Base-by-base conservation (phyloP, 495 filamentous ascomycete genomes). In the Podospora pseudocomata region DNA sequence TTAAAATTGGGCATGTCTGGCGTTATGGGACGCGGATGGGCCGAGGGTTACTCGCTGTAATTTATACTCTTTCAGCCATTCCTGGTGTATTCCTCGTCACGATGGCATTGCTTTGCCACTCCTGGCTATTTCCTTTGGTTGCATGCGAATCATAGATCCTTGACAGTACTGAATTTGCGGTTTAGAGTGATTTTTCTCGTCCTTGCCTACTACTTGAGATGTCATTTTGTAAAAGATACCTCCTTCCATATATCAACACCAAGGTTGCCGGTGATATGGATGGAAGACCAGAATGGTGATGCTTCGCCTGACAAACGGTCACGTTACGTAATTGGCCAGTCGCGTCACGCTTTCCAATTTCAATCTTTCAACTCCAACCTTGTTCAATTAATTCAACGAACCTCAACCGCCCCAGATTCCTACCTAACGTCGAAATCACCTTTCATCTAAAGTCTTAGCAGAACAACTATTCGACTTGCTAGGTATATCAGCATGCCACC, bases 1-100 rank as follows among this genome's bases (percentile, higher is more conserved):
- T 67, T 20, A 72, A 68, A 73, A 68, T 71, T 68, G 73, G 72
- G 71, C 73, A 75, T 73, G 65, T 75, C 70, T 71, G 75, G 75
- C 75, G 75, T 77, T 75, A 71, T 71, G 73, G 73, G 70, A 73
- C 73, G 75, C 75, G 74, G 69, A 72, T 72, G 65, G 71, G 67
- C 67, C 68, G 20, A 67, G 61, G 70, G 68, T 70, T 77, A 71
- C 73, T 82, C 82, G 81, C 82, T 87, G 85, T 87, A 87, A 85
- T 86, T 84, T 86, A 87, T 84, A 83, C 80, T 82, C 80, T 78
- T 74, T 70, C 75, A 81, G 80, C 81, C 80, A 82, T 83, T 82
- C 77, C 83, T 81, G 78, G 82, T 84, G 83, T 84, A 81, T 85
- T 85, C 78, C 79, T 77, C 78, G 74, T 76, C 72, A 78, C 74